Evolutionary conservation across 2,329 filamentous ascomycete genomes (phyloP).

Genomic region (Phialemoniopsis sp.): DNA sequence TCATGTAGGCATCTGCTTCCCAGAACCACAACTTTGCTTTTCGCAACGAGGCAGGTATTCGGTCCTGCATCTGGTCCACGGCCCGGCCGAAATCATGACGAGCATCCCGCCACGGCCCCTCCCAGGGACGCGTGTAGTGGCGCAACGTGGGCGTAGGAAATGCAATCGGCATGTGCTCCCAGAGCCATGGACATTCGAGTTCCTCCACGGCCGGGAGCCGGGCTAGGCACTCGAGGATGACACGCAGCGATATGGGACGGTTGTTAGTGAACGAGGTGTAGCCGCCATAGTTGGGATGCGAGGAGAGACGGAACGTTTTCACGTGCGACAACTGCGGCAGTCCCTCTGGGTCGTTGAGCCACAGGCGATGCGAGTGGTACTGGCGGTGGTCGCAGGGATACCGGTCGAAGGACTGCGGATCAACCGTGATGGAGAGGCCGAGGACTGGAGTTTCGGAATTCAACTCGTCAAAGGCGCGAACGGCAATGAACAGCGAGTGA

Average conservation of each 20-base stretch:
- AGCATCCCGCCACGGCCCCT: slow-evolving; percentile 15
- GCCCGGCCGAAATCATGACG: slow-evolving; percentile 15
- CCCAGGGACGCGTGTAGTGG: slow-evolving; percentile 13
- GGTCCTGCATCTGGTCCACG: slow-evolving; percentile 7
- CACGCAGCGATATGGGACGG: slow-evolving; percentile 12
- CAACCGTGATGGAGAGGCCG: slow-evolving; percentile 4
- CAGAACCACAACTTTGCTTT: too few species aligned
- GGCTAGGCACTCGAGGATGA: slow-evolving; percentile 11
- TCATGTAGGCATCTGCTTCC: too few species aligned
- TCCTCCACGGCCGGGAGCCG: slow-evolving; percentile 11
- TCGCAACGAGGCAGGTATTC: slow-evolving; percentile 7
- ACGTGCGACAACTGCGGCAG: too few species aligned
- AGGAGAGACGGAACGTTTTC: too few species aligned
- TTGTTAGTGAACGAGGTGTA: too few species aligned
- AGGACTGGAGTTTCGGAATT: slow-evolving; percentile 4
- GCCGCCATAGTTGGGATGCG: too few species aligned
- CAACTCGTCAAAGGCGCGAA: slow-evolving; percentile 4
- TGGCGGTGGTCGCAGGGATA: slow-evolving; percentile 9
- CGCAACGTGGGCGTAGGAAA: slow-evolving; percentile 3
- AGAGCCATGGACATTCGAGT: slow-evolving; percentile 14
- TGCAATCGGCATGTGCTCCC: slow-evolving; percentile 10
- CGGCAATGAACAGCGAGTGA: slow-evolving; percentile 5
- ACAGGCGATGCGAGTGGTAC: slow-evolving; percentile 12
- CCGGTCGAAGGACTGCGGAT: slow-evolving; percentile 6
- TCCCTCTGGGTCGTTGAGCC: too few species aligned